phyloP scores from a whole-genome alignment of 352 stramenopile genomes.

The Globisporangium emineosum region DNA sequence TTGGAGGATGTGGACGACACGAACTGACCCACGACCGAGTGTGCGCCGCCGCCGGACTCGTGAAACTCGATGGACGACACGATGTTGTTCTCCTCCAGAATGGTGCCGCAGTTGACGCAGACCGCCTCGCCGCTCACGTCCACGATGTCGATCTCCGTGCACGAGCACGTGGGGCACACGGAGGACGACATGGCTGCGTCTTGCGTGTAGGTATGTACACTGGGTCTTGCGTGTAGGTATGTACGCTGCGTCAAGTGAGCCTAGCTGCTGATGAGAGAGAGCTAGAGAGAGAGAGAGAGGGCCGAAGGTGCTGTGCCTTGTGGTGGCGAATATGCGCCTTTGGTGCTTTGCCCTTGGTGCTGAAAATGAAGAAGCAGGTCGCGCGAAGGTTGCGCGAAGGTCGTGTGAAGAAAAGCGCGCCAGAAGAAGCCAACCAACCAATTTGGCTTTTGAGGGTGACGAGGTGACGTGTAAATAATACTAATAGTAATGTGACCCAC shows the following conservation, averaged over 20 bases:
- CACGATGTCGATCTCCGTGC: constrained; percentile 93
- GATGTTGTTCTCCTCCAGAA: constrained; percentile 98
- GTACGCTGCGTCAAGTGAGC: neutral
- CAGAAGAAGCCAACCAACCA: constrained; percentile 23
- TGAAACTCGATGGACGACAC: constrained; percentile 97
- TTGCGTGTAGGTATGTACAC: neutral
- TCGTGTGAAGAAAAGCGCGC: constrained; percentile 6
- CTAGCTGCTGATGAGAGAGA: neutral
- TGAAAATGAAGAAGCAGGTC: constrained; percentile 1
- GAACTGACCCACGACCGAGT: constrained; percentile 95
- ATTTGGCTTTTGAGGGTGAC: neutral
- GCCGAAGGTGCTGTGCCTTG: constrained; percentile 9
- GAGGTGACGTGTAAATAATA: constrained; percentile 2
- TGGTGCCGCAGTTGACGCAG: constrained; percentile 87
- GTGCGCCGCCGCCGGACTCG: constrained; percentile 87
- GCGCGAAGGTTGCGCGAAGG: constrained; percentile 16
- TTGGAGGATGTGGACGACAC: constrained; percentile 91
- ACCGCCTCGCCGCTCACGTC: constrained; percentile 88
- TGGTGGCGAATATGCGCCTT: constrained; percentile 3
- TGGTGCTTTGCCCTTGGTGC: too few relatives aligned
- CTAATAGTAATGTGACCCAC: neutral
- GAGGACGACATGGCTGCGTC: constrained; percentile 25
- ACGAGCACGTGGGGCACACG: constrained; percentile 94
- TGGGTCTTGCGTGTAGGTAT: neutral
- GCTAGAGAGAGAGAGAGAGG: neutral